Evolutionary conservation across 257 asterid genomes (phyloP), one percentile per base, ranked within the genome.

Genomic region (Plantago major): DNA sequence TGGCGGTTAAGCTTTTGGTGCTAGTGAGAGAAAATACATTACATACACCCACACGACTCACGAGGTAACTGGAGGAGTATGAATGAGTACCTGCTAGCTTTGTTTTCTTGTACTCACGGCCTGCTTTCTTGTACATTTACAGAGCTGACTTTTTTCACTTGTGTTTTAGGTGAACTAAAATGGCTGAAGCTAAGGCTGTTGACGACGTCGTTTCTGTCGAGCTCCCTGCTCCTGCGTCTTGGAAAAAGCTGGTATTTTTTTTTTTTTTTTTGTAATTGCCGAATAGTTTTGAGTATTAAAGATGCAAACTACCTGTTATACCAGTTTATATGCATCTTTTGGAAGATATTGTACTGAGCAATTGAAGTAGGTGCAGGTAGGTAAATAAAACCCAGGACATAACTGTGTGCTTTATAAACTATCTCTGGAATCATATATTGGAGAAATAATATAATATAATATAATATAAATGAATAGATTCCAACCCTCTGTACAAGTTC

Each of bases 191-290:
- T 65, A 72, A 68, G 66, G 63, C 58, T 56, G 71, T 33, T 6
- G 83, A 74, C 47, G 85, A 74, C 13, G 78, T 72, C 49, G 79
- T 82, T 60, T 77, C 81, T 11, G 71, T 84, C 69, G 89, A 85
- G 82, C 89, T 85, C 22, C 79, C 85, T 6, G 93, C 93, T 18
- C 93, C 93, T 71, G 76, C 71, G 65, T 70, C 94, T 11, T 85
- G 94, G 94, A 85, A 85, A 52, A 85, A 85, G 77, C 38, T 82
- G 87, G 89, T 85, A 80, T n/a, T 43, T 49, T 18, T 7, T 30
- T 3, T 5, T 17, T 5, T 64, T n/a, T 43, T 49, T 42, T 18
- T 42, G 14, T 50, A 11, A 10, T 3, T 17, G 48, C 15, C 10
- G n/a, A 11, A 15, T 5, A 5, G 37, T 55, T 33, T 7, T n/a